phyloP scores from a whole-genome alignment of 1,139 yeast species.

The Zygosaccharomyces pseudobailii region DNA sequence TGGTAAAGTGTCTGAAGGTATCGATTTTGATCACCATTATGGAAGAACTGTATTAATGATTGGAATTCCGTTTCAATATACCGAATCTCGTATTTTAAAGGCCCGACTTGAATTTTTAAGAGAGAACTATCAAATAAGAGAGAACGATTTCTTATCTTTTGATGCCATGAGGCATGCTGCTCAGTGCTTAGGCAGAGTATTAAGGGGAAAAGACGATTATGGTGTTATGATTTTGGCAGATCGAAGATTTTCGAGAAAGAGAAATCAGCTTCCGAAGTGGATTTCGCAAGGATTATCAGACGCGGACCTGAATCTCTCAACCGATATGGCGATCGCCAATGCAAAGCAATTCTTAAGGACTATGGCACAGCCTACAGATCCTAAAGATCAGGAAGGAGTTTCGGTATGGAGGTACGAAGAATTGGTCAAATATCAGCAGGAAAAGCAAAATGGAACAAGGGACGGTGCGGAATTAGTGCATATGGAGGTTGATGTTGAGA shows the following conservation, averaged over 20 bases:
- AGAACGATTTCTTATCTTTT: slow-evolving; percentile 89
- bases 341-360: slow-evolving; percentile 89
- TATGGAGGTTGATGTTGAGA: slow-evolving; percentile 14
- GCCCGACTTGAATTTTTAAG: slow-evolving; percentile 91
- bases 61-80: slow-evolving; percentile 98
- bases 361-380: slow-evolving; percentile 90
- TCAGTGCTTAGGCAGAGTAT: slow-evolving; percentile 93
- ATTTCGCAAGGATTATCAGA: slow-evolving; percentile 88
- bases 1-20: slow-evolving; percentile 98
- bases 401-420: slow-evolving; percentile 88
- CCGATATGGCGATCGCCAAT: slow-evolving; percentile 95
- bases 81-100: slow-evolving; percentile 91
- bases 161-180: slow-evolving; percentile 99
- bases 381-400: slow-evolving; percentile 89
- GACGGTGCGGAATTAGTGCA: slow-evolving; percentile 6
- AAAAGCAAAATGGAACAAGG: slow-evolving; percentile 36
- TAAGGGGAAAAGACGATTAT: slow-evolving; percentile 96
- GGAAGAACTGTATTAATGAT: slow-evolving; percentile 98
- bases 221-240: slow-evolving; percentile 98
- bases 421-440: slow-evolving; percentile 55
- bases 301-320: slow-evolving; percentile 85
- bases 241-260: slow-evolving; percentile 81
- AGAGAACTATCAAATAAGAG: slow-evolving; percentile 87
- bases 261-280: slow-evolving; percentile 92
- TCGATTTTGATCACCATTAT: slow-evolving; percentile 97